phyloP scores from a whole-genome alignment of 257 asterid genomes.

The Primulina huaijiensis region DNA sequence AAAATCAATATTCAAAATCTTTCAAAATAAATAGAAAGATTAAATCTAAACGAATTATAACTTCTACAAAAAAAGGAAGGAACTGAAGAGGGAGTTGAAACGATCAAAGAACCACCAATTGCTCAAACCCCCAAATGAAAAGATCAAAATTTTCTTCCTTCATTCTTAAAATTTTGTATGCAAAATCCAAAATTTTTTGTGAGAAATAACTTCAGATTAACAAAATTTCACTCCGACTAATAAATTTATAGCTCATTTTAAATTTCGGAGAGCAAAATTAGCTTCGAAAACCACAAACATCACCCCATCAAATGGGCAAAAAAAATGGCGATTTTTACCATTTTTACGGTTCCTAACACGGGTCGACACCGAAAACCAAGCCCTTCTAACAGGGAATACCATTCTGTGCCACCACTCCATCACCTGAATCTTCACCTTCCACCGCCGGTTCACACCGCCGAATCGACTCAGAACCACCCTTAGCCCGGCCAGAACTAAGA shows the following conservation, averaged over 20 bases:
- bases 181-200: too few relatives aligned
- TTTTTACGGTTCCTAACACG: slow-evolving; percentile 63
- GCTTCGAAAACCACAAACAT: not conserved
- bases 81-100: not conserved
- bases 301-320: not conserved
- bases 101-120: not conserved
- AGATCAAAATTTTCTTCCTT: not conserved
- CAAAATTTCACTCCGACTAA: too few relatives aligned
- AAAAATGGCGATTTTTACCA: slow-evolving; percentile 35
- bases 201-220: too few relatives aligned
- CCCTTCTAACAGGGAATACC: slow-evolving; percentile 74
- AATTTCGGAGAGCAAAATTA: not conserved
- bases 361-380: slow-evolving; percentile 59
- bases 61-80: not conserved
- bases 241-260: not conserved
- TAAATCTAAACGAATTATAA: not conserved
- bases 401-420: slow-evolving; percentile 77
- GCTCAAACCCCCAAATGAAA: not conserved
- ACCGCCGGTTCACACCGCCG: slow-evolving; percentile 52
- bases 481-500: slow-evolving; percentile 68
- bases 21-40: not conserved
- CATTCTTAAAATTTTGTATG: not conserved
- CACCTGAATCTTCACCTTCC: slow-evolving; percentile 52
- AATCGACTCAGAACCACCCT: slow-evolving; percentile 49
- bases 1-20: not conserved